These are phyloP conservation scores for Beauveria asiatica DNA, from an alignment of 2,329 filamentous ascomycete genomes.

Conservation along the genomic window DNA sequence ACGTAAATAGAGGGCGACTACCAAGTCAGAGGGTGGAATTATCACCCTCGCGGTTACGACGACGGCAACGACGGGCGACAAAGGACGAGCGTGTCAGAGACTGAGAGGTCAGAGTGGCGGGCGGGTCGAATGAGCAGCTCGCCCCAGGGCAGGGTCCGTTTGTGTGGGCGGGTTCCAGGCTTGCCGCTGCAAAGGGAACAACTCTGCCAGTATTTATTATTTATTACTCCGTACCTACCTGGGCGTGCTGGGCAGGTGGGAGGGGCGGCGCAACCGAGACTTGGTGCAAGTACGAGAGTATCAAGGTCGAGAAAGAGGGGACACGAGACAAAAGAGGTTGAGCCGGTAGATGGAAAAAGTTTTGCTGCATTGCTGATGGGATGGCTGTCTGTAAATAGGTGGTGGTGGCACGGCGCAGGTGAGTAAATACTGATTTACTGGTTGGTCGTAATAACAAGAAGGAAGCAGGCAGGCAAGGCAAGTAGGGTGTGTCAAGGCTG, in stretches of 20 bases:
- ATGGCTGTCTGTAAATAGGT: too few relatives aligned
- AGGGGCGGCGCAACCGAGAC: neutral
- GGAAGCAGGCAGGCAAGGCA: too few relatives aligned
- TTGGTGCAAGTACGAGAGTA: neutral
- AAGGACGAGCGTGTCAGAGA: constrained; percentile 6
- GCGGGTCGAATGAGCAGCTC: constrained; percentile 6
- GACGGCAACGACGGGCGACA: too few relatives aligned
- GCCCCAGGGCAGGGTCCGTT: constrained; percentile 6
- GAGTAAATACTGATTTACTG: too few relatives aligned
- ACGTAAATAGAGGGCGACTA: too few relatives aligned
- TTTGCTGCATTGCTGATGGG: neutral
- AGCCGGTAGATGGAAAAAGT: neutral
- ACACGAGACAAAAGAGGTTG: neutral
- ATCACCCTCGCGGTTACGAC: too few relatives aligned
- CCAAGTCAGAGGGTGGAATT: too few relatives aligned
- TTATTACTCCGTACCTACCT: neutral
- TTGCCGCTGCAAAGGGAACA: neutral
- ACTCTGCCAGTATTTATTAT: neutral
- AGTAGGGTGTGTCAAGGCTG: too few relatives aligned
- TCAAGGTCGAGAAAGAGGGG: neutral
- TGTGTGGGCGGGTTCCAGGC: neutral
- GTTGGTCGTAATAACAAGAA: neutral
- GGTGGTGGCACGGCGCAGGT: too few relatives aligned
- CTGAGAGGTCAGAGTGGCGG: constrained; percentile 6
- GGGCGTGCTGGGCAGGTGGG: neutral